Base-by-base conservation (phyloP, 75 land plant genomes). In the Chamaecyparis obtusa region DNA sequence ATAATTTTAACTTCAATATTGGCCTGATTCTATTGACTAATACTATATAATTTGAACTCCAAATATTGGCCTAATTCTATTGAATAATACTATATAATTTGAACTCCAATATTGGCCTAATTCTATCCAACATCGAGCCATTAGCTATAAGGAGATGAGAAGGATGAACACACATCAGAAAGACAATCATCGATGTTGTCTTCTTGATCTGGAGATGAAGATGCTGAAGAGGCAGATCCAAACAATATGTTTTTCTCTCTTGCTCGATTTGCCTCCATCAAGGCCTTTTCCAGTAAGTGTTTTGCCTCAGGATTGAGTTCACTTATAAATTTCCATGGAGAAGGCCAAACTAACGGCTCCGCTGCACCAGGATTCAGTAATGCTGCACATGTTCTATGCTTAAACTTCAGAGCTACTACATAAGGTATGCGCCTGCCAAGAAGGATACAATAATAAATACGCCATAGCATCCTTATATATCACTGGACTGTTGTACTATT, bases 271-370 rank as follows among this genome's bases (percentile, higher is more conserved):
- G 97, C 99, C 86, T 95, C 94, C 93, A 92, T 92, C 30, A 97
- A 74, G 14, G 99, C 99, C 39, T 85, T 85, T 91, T 97, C 97
- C 84, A 97, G 78, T 9, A 97, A 87, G 67, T 72, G 55, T 86
- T 96, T 97, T 27, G 97, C 95, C 6, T 96, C 96, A 32, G 91
- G 91, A 86, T 95, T 92, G 71, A 97, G 94, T 87, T 97, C 94
- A 64, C 91, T 94, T 30, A 97, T 94, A 91, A 97, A 96, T 88
- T 97, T 97, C 87, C 95, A 90, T 71, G 99, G 93, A 41, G 99
- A 93, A 46, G 99, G 99, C 99, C 99, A 97, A 36, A 97, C 97
- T 74, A 97, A 90, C 80, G 99, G 99, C 87, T 96, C 99, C 36
- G 99, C 96, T 3, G 97, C 87, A 39, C 93, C 76, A 74, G 99